Base-by-base conservation (phyloP, 768 basidiomycete genomes). In the Lentinula sp. region DNA sequence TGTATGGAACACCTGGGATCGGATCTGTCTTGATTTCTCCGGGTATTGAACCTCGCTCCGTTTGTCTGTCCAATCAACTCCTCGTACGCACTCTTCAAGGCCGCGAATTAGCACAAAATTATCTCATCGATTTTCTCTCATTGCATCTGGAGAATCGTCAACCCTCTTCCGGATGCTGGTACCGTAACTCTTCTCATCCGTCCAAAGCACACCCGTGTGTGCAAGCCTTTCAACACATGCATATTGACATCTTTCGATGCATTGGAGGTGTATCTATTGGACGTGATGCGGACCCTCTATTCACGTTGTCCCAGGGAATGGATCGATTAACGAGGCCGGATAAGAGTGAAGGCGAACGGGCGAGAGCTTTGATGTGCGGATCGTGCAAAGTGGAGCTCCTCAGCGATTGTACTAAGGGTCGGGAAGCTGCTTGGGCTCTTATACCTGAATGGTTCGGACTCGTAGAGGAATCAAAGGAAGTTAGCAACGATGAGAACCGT, bases 171-270 rank as follows among this genome's bases (percentile, higher is more conserved):
- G 28, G 18, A 48, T 59, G 57, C 37, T 33, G 28, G 43, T 41
- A 59, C 33, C 63, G 32, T 33, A 18, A 13, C 23, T 55, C 63
- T 16, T 56, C 62, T 61, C 59, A 70, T 68, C 6, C 73, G 67
- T 62, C 63, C 33, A 61, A 68, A 16, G 32, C 49, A 13, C 60
- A 74, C 36, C 65, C 71, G 55, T 91, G 90, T 71, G 73, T 75
- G 61, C 86, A 90, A 56, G 86, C 88, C 13, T 88, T 88, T 72
- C 87, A 90, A 72, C 88, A 85, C 69, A 84, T 91, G 74, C 83
- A 82, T 76, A 80, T 91, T 61, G 90, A 91, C 70, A 74, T 87
- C 35, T 72, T 90, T 45, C 84, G 89, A 60, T 81, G 85, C 20
- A 81, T 91, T 48, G 85, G 86, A 0, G 90, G 90, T 0, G 85